These are phyloP conservation scores for Castanea sativa DNA, from an alignment of 306 rosid genomes.

Conservation along the genomic window DNA sequence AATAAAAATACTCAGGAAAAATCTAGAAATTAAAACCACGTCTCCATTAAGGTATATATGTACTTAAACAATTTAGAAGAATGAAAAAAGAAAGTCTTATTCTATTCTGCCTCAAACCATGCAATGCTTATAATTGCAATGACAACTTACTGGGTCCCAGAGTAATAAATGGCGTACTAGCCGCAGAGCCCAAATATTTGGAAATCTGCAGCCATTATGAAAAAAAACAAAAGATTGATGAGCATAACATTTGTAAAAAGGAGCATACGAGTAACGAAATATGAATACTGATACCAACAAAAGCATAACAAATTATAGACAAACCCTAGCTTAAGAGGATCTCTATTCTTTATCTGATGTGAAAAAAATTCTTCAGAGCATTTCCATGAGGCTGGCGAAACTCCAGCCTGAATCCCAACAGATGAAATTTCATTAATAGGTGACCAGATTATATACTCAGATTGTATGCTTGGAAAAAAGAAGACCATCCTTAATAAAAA, in stretches of 20 bases:
- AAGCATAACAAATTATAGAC: slow-evolving; percentile 22
- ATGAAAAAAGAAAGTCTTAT: background rate
- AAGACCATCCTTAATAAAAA: no score
- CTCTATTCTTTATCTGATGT: slow-evolving; percentile 72
- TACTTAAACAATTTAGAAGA: background rate
- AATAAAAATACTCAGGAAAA: background rate
- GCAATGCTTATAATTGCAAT: slow-evolving; percentile 2
- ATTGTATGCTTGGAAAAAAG: no score
- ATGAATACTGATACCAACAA: slow-evolving; percentile 2
- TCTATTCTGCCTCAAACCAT: background rate
- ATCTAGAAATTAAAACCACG: background rate
- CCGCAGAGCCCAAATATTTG: slow-evolving; percentile 77
- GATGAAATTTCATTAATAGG: background rate
- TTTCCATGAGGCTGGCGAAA: slow-evolving; percentile 92
- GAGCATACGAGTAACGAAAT: background rate
- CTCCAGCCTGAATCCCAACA: slow-evolving; percentile 24
- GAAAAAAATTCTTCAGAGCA: slow-evolving; percentile 94
- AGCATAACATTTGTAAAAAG: slow-evolving; percentile 15
- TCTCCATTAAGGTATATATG: background rate
- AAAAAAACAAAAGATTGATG: slow-evolving; percentile 13
- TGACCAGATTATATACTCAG: no score
- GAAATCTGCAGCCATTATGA: slow-evolving; percentile 51
- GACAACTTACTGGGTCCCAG: slow-evolving; percentile 85
- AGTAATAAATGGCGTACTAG: slow-evolving; percentile 72
- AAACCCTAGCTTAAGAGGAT: slow-evolving; percentile 91